A percentile compares a stretch with the other conserved stretches of the same genome.
Evolutionary conservation across 768 basidiomycete genomes (phyloP).

Genomic region (Suillus decipiens): DNA sequence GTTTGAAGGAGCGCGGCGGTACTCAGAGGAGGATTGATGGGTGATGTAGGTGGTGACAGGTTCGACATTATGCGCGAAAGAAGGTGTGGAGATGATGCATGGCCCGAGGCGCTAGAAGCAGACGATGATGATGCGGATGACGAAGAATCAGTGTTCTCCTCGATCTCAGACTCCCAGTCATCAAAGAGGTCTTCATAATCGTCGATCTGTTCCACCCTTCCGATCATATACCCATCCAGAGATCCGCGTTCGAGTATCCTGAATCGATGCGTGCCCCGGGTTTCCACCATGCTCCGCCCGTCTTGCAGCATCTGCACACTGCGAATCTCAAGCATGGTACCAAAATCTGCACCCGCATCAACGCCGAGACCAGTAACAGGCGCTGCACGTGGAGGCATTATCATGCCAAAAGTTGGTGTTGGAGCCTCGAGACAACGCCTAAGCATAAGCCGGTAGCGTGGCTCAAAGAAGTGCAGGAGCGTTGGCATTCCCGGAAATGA

Average conservation of each 20-base stretch:
- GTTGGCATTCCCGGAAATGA: constrained; percentile 92
- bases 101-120: constrained; percentile 9
- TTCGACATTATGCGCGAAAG: constrained; percentile 20
- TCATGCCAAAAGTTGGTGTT: constrained; percentile 88
- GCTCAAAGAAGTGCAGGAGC: constrained; percentile 91
- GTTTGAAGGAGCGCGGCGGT: constrained; percentile 43
- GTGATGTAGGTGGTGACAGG: constrained; percentile 13
- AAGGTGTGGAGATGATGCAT: constrained; percentile 14
- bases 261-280: constrained; percentile 73
- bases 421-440: constrained; percentile 86
- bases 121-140: constrained; percentile 18
- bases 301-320: constrained; percentile 87
- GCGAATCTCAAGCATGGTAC: constrained; percentile 91
- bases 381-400: constrained; percentile 62
- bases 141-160: constrained; percentile 18
- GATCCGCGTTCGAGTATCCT: constrained; percentile 81
- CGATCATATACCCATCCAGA: constrained; percentile 90
- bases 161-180: constrained; percentile 26
- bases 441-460: constrained; percentile 94
- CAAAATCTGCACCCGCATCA: constrained; percentile 54
- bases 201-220: constrained; percentile 64
- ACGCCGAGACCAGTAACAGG: constrained; percentile 24
- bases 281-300: constrained; percentile 85
- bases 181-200: constrained; percentile 38
- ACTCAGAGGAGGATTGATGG: constrained; percentile 19